These are phyloP conservation scores for Aspergillus sp. DNA, from an alignment of 2,329 filamentous ascomycete species.

Conservation along the genomic window DNA sequence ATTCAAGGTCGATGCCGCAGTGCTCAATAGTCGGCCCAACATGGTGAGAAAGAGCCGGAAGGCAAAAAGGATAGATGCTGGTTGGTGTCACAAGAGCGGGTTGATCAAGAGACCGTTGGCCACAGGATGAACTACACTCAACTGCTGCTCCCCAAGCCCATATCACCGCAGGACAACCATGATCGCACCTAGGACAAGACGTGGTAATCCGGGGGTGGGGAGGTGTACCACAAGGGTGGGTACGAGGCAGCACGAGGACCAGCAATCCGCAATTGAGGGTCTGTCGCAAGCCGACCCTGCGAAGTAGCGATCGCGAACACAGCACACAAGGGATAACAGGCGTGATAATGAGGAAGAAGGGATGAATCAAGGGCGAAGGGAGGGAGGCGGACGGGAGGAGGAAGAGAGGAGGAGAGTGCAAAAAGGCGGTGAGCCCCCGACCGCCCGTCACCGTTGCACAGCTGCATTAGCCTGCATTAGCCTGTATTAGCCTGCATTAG, in stretches of 20 bases:
- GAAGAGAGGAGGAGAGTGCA: conserved; percentile 12
- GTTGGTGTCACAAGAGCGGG: too few relatives aligned
- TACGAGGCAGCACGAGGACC: conserved; percentile 12
- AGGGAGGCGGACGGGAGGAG: conserved; percentile 8
- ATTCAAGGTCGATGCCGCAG: conserved; percentile 35
- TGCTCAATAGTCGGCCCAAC: conserved; percentile 36
- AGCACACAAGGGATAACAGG: conserved; percentile 1
- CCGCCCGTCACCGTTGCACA: too few relatives aligned
- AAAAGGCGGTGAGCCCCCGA: conserved; percentile 26
- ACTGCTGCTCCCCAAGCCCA: conserved; percentile 27
- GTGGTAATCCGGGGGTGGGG: conserved; percentile 7
- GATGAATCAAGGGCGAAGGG: conserved; percentile 2
- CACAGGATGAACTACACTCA: conserved; percentile 19
- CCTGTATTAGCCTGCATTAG: too few relatives aligned
- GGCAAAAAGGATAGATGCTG: background rate
- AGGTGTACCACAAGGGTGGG: conserved; percentile 14
- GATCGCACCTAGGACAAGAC: conserved; percentile 9
- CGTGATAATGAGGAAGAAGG: conserved; percentile 2
- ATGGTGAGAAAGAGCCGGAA: conserved; percentile 22
- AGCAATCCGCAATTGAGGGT: conserved; percentile 5
- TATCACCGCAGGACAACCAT: conserved; percentile 19
- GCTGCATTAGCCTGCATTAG: too few relatives aligned
- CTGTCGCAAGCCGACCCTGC: background rate
- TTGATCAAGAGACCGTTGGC: too few relatives aligned
- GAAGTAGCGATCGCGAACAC: conserved; percentile 4